These are phyloP conservation scores for Gynandropsis gynandra DNA, from an alignment of 345 rosid species.

Conservation along the genomic window DNA sequence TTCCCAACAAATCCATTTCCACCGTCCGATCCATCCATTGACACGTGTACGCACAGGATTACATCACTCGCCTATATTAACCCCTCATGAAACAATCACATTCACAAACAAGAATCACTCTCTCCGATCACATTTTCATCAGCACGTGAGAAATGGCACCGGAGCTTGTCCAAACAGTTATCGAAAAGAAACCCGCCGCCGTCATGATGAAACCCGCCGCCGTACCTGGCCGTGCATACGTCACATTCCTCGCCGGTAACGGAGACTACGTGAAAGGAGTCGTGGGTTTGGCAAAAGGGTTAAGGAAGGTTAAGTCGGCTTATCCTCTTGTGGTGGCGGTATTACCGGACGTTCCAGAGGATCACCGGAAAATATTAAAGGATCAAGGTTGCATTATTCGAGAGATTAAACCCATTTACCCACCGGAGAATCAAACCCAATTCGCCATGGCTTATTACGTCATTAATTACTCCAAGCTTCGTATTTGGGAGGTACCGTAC, in stretches of 20 bases:
- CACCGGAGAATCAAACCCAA: constrained; percentile 61
- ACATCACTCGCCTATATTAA: constrained; percentile 27
- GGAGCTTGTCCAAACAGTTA: constrained; percentile 15
- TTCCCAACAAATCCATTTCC: constrained; percentile 29
- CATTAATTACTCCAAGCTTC: constrained; percentile 71
- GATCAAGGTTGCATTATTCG: constrained; percentile 49
- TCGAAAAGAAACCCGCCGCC: constrained; percentile 10
- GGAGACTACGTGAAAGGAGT: constrained; percentile 72
- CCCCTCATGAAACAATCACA: neutral
- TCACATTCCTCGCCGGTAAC: constrained; percentile 63
- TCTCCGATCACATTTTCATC: constrained; percentile 9
- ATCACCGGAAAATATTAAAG: constrained; percentile 44
- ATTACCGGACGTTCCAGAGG: constrained; percentile 58
- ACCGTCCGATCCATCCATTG: constrained; percentile 30
- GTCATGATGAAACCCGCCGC: constrained; percentile 5
- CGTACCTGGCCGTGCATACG: constrained; percentile 26
- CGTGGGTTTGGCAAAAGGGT: constrained; percentile 65
- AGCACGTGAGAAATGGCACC: constrained; percentile 40
- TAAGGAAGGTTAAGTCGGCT: constrained; percentile 42
- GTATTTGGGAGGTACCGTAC: constrained; percentile 65
- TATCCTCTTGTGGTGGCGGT: constrained; percentile 61
- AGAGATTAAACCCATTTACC: constrained; percentile 52
- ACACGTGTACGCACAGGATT: constrained; percentile 24
- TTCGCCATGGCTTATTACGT: constrained; percentile 76
- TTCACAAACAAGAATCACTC: neutral